phyloP scores from a whole-genome alignment of 2,329 filamentous ascomycete genomes.

The Diaporthe humulicola region DNA sequence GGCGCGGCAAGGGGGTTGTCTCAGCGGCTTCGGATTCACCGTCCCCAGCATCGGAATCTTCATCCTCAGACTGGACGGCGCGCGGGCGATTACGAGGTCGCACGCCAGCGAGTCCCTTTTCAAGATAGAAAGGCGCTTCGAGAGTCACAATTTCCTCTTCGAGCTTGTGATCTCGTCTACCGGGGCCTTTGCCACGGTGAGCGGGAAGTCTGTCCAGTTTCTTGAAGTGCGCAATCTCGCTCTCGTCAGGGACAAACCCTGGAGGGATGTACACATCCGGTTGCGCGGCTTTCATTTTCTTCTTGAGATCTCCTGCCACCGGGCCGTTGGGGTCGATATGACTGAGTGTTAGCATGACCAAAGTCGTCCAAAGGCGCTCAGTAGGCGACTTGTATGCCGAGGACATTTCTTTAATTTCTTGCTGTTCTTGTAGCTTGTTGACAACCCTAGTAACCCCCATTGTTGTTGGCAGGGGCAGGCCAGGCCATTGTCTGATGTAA shows the following conservation, averaged over 20 bases:
- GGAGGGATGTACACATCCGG: constrained; percentile 59
- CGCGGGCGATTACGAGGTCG: constrained; percentile 36
- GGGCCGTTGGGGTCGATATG: constrained; percentile 57
- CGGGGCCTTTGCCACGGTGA: constrained; percentile 37
- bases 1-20: background rate
- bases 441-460: constrained; percentile 32
- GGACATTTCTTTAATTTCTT: constrained; percentile 33
- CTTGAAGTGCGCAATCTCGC: constrained; percentile 51
- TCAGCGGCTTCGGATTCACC: constrained; percentile 21
- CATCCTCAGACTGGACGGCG: constrained; percentile 32
- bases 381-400: constrained; percentile 35
- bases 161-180: constrained; percentile 52
- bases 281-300: constrained; percentile 61
- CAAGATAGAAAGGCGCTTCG: constrained; percentile 63
- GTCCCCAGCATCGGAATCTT: constrained; percentile 32
- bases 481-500: constrained; percentile 58
- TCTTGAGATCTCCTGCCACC: constrained; percentile 58
- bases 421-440: constrained; percentile 51
- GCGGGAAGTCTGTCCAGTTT: constrained; percentile 44
- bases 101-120: constrained; percentile 42
- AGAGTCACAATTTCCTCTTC: constrained; percentile 62
- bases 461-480: constrained; percentile 51
- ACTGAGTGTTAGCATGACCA: constrained; percentile 55
- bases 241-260: constrained; percentile 52
- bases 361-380: constrained; percentile 35